phyloP scores from a whole-genome alignment of 2,329 filamentous ascomycete species.

The Mariannaea sp. region DNA sequence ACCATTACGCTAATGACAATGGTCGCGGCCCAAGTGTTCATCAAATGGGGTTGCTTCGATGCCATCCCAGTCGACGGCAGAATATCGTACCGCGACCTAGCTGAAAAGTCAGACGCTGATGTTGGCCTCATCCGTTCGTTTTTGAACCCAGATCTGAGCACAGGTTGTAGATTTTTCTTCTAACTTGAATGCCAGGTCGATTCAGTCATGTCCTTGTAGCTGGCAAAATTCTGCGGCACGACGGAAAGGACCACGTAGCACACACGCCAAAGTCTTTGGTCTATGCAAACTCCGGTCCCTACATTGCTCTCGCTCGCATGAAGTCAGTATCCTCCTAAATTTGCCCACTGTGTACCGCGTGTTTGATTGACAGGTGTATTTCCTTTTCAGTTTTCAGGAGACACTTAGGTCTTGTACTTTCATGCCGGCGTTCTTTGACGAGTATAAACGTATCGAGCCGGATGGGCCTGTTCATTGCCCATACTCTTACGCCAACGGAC shows the following conservation, averaged over 20 bases:
- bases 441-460: slow-evolving; percentile 41
- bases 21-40: slow-evolving; percentile 35
- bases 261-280: slow-evolving; percentile 18
- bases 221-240: slow-evolving; percentile 5
- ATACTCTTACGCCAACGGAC: slow-evolving; percentile 36
- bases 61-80: slow-evolving; percentile 35
- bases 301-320: slow-evolving; percentile 7
- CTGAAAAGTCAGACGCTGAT: slow-evolving; percentile 36
- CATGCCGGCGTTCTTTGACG: slow-evolving; percentile 41
- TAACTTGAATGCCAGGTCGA: not conserved
- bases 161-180: too few relatives aligned
- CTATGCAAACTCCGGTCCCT: not conserved
- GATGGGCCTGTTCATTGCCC: slow-evolving; percentile 33
- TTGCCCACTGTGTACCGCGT: not conserved
- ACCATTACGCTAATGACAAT: slow-evolving; percentile 21
- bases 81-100: slow-evolving; percentile 39
- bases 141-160: not conserved
- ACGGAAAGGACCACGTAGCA: slow-evolving; percentile 3
- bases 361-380: not conserved
- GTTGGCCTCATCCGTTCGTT: slow-evolving; percentile 31
- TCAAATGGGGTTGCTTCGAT: slow-evolving; percentile 42
- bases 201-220: slow-evolving; percentile 11
- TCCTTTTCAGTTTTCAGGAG: slow-evolving; percentile 33
- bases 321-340: not conserved
- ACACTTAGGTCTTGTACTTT: slow-evolving; percentile 28